A percentile compares a stretch with the other conserved stretches of the same genome.
These are phyloP conservation scores for Albatrellus ellisii DNA, from an alignment of 768 basidiomycete species.

Conservation along the genomic window DNA sequence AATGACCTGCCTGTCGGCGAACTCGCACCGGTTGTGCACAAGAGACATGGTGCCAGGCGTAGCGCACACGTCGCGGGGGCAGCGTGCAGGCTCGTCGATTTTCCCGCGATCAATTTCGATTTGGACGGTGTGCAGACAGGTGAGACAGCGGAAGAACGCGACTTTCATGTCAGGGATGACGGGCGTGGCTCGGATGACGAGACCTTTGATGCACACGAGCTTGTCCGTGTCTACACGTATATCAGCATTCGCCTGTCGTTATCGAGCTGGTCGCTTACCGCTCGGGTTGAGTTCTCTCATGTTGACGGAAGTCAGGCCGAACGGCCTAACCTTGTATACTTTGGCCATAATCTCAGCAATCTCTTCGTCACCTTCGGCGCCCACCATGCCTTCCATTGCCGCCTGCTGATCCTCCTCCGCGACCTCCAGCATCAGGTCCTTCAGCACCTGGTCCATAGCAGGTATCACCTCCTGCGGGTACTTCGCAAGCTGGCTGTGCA, in stretches of 20 bases:
- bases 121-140: constrained; percentile 93
- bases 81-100: constrained; percentile 84
- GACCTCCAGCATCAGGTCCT: constrained; percentile 82
- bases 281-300: constrained; percentile 94
- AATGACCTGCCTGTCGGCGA: constrained; percentile 91
- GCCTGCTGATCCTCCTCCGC: constrained; percentile 71
- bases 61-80: constrained; percentile 88
- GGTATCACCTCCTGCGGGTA: constrained; percentile 98
- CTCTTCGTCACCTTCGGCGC: constrained; percentile 67
- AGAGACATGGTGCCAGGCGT: constrained; percentile 85
- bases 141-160: constrained; percentile 95
- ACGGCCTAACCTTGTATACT: constrained; percentile 90
- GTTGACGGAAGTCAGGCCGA: constrained; percentile 71
- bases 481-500: constrained; percentile 73
- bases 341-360: constrained; percentile 78
- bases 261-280: constrained; percentile 47
- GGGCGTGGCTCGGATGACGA: constrained; percentile 94
- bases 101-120: constrained; percentile 97
- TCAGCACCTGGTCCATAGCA: constrained; percentile 92
- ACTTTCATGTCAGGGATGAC: constrained; percentile 99
- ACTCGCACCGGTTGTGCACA: constrained; percentile 94
- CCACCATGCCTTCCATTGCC: constrained; percentile 64
- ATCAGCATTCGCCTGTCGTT: no score
- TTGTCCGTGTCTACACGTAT: constrained; percentile 81
- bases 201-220: constrained; percentile 88